These are phyloP conservation scores for Ensete glaucum DNA, from an alignment of 176 grass and related monocot species.

Conservation along the genomic window DNA sequence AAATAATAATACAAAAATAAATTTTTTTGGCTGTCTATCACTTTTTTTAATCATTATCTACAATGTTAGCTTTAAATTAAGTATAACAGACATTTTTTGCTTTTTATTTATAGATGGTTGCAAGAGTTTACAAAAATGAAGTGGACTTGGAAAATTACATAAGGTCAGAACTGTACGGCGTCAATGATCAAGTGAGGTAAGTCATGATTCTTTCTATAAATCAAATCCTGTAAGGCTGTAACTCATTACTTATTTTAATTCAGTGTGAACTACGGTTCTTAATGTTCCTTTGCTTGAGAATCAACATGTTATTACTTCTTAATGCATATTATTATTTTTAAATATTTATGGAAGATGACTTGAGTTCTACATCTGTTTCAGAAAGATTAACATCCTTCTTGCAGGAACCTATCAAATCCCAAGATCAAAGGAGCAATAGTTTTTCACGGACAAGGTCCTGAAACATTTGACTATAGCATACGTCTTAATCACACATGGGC, in stretches of 20 bases:
- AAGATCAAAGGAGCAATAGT: constrained; percentile 40
- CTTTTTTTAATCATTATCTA: background rate
- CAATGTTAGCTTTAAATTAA: background rate
- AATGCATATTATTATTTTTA: background rate
- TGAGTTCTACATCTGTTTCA: background rate
- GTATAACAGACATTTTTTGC: background rate
- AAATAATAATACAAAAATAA: background rate
- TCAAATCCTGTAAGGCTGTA: background rate
- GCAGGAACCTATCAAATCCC: constrained; percentile 39
- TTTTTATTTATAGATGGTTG: constrained; percentile 26
- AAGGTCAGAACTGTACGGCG: constrained; percentile 33
- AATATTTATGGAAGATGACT: background rate
- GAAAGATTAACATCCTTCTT: constrained; percentile 17
- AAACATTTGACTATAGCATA: constrained; percentile 47
- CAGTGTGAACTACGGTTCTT: too few species aligned
- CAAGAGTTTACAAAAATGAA: constrained; percentile 38
- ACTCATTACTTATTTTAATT: too few species aligned
- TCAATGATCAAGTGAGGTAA: constrained; percentile 31
- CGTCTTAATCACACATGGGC: constrained; percentile 46
- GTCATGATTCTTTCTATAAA: constrained; percentile 2
- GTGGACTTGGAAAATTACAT: constrained; percentile 38
- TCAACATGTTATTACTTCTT: background rate
- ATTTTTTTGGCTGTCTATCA: background rate
- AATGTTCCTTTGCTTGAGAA: background rate
- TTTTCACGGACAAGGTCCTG: constrained; percentile 32